Base-by-base conservation (phyloP, 345 rosid genomes). In the Eucalyptus erythrocorys region DNA sequence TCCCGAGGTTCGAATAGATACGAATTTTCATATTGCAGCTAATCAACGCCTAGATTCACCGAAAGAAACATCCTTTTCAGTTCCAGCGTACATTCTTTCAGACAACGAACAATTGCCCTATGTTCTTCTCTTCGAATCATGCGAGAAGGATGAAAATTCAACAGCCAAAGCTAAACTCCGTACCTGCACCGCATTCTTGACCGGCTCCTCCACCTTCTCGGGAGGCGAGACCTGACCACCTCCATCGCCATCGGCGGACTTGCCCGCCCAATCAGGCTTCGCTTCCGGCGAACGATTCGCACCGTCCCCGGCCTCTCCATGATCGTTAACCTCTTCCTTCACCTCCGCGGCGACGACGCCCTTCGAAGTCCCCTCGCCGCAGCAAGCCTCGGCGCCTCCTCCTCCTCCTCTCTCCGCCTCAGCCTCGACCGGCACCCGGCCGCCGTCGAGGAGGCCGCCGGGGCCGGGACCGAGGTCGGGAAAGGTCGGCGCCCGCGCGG, bases 121-220 rank as follows among this genome's bases (percentile, higher is more conserved):
- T 0, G 13, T 42, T 0, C 12, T 27, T 21, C 15, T 40, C 84
- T 76, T 21, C 3, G 47, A 76, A 76, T 40, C 6, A 76, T 76
- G 84, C 84, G 47, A 40, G 84, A 40, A 76, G 47, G 84, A 22
- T 76, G 47, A 21, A 71, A 71, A 6, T 11, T 21, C 45, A 40
- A 76, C 13, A 76, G 84, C 5, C 3, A 40, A 76, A 76, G 14
- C 8, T 10, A 40, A 89, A 64, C 45, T 59, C 13, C 43, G 85
- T 87, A 95, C 95, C 94, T 90, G 93, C 17, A 47, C 87, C 79
- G 85, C 90, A 19, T 87, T 87, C 49, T 89, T 93, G 4, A 85
- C 86, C 12, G 85, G 88, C 84, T 90, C 93, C 59, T 88, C 87
- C 48, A 43, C 87, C 87, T 93, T 89, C 89, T 51, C 92, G 42